Conservation (phyloP, 352 stramenopile genomes). For the Phytophthora quininea region DNA sequence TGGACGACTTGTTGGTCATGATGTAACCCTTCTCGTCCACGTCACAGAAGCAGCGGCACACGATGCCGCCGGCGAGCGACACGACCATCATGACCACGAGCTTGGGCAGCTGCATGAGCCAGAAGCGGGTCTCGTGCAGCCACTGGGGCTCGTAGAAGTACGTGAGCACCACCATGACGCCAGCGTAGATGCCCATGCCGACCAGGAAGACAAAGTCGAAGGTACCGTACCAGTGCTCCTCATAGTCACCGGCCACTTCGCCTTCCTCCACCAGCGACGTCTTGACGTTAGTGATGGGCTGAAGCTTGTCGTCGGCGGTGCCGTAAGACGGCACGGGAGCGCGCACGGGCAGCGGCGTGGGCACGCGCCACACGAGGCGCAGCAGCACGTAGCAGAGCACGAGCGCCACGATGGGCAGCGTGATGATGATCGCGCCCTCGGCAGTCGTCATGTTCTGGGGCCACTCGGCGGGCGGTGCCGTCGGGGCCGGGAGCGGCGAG, state of each 20-base stretch:
- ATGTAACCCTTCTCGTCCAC: conserved; percentile 86
- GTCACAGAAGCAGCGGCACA: conserved; percentile 82
- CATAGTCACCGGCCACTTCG: conserved; percentile 68
- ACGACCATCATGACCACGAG: conserved; percentile 77
- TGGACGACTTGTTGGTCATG: conserved; percentile 84
- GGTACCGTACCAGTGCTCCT: conserved; percentile 51
- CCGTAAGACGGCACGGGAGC: conserved; percentile 49
- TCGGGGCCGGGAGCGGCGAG: conserved; percentile 25
- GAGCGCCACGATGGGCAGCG: conserved; percentile 54
- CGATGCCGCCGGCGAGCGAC: conserved; percentile 68
- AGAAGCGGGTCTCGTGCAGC: conserved; percentile 59
- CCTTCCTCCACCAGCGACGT: conserved; percentile 67
- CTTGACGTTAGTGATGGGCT: conserved; percentile 49
- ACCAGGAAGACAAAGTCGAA: conserved; percentile 73
- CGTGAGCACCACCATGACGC: conserved; percentile 62
- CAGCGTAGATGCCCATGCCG: conserved; percentile 57
- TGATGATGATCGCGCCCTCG: conserved; percentile 43
- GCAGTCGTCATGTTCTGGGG: conserved; percentile 48
- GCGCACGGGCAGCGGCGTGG: conserved; percentile 44
- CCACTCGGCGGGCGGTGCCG: conserved; percentile 34
- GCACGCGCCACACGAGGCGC: conserved; percentile 67
- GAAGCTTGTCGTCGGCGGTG: conserved; percentile 40
- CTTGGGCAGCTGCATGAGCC: conserved; percentile 74
- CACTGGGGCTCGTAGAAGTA: conserved; percentile 63
- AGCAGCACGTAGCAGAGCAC: conserved; percentile 69